Percentiles rank a stretch among this genome's conserved stretches.
phyloP scores from a whole-genome alignment of 2,329 filamentous ascomycete genomes.

The Orbilia oligospora region DNA sequence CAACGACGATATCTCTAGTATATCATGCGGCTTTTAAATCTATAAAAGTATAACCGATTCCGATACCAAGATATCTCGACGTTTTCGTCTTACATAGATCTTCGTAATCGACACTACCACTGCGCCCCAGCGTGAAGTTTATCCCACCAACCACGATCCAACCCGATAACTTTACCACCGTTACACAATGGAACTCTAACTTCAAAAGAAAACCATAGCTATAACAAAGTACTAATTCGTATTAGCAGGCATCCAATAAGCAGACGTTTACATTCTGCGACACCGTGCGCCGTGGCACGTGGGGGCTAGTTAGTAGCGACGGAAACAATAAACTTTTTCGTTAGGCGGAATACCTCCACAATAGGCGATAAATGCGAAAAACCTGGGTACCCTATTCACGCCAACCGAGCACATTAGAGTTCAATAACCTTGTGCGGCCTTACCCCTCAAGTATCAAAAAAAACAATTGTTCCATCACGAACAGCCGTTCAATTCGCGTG shows the following conservation, averaged over 20 bases:
- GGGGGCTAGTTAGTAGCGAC: constrained; percentile 22
- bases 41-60: not conserved
- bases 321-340: constrained; percentile 30
- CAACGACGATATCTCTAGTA: not conserved
- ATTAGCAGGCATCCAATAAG: constrained; percentile 18
- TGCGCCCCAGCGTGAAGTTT: not conserved
- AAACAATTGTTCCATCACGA: not conserved
- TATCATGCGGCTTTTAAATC: constrained; percentile 10
- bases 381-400: not conserved
- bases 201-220: not conserved
- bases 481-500: not conserved
- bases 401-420: constrained; percentile 40
- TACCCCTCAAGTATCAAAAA: too few relatives aligned
- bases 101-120: not conserved
- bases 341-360: not conserved
- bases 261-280: not conserved
- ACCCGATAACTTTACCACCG: constrained; percentile 9
- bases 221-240: not conserved
- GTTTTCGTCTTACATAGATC: constrained; percentile 13
- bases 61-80: constrained; percentile 16
- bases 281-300: constrained; percentile 26
- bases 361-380: constrained; percentile 32
- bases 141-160: constrained; percentile 4
- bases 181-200: constrained; percentile 15
- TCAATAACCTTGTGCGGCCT: constrained; percentile 10